Conservation (phyloP, 2,329 filamentous ascomycete genomes). For the Hypoxylon sp. region DNA sequence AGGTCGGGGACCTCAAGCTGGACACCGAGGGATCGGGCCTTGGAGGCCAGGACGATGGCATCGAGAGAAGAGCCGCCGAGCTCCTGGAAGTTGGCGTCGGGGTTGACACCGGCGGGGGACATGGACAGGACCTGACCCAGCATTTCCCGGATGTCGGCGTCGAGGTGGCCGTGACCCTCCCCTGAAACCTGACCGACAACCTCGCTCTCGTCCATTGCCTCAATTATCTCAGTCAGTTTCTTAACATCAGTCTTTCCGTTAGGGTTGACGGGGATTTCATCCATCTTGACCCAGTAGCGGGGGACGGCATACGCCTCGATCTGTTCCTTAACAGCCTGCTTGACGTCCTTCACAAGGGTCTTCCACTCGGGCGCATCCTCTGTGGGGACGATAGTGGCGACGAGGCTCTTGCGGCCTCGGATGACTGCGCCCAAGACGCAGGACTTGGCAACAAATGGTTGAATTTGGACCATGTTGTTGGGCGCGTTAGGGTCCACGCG, state of each 20-base stretch:
- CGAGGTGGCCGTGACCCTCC: not conserved
- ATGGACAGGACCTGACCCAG: conserved; percentile 34
- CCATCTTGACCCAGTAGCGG: conserved; percentile 38
- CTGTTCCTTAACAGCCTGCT: not conserved
- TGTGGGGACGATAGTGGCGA: conserved; percentile 21
- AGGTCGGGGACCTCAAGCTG: conserved; percentile 6
- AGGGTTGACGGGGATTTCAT: conserved; percentile 40
- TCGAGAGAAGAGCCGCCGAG: conserved; percentile 40
- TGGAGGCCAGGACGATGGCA: conserved; percentile 29
- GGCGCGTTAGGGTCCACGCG: conserved; percentile 3
- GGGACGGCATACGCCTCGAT: conserved; percentile 47
- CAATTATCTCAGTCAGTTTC: conserved; percentile 10
- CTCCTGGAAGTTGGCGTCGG: conserved; percentile 29
- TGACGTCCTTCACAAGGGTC: not conserved
- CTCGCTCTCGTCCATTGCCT: conserved; percentile 17
- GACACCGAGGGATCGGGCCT: conserved; percentile 2
- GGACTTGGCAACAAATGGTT: conserved; percentile 10
- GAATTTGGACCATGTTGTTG: conserved; percentile 10
- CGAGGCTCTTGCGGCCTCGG: conserved; percentile 16
- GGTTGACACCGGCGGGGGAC: conserved; percentile 13
- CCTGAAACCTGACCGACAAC: conserved; percentile 1
- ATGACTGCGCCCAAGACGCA: conserved; percentile 14
- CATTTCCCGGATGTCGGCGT: conserved; percentile 15
- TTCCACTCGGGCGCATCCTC: conserved; percentile 6
- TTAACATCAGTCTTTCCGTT: conserved; percentile 44